Base-by-base conservation (phyloP, 129 eudicot genomes). In the Logfia minima region DNA sequence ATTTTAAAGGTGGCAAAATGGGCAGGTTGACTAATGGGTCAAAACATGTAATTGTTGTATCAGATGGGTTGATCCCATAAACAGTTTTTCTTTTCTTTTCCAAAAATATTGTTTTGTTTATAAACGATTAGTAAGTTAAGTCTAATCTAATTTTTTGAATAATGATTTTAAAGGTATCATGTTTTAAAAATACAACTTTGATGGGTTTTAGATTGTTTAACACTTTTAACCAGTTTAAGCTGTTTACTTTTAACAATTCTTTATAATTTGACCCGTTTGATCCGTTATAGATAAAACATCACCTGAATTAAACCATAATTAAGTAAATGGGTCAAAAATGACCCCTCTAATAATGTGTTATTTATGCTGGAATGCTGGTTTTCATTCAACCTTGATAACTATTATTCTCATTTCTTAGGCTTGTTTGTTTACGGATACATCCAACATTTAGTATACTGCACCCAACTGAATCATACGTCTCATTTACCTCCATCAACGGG, bases 371-470 rank as follows among this genome's bases (percentile, higher is more conserved):
- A 8, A 39, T 39, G 11, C 21, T 10, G 41, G 29, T 16, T 61
- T 16, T 29, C n/a, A 5, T 18, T 13, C 51, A 35, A 2, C 68
- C 0, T 0, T 65, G 74, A 64, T 10, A 3, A 22, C 22, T 18
- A 70, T 72, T 68, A 58, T 69, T 23, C n/a, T 73, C 23, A 23
- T 58, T 77, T 74, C 56, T 17, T 59, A 95, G 99, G 96, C 94
- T 91, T 79, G 99, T 91, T 56, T 95, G 99, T 78, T 88, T 95
- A 86, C 77, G 97, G 6, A 96, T 95, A 81, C 99, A 95, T 83
- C 99, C 99, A 32, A 84, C 80, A 23, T 91, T 95, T 73, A 45
- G 84, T 43, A 82, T 94, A 51, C 61, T 86, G 64, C 94, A 95
- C 85, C 97, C 97, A 21, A 81, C 88, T 2, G 87, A 91, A 71